Evolutionary conservation across 345 rosid genomes (phyloP).

Genomic region (Gossypium arboreum): DNA sequence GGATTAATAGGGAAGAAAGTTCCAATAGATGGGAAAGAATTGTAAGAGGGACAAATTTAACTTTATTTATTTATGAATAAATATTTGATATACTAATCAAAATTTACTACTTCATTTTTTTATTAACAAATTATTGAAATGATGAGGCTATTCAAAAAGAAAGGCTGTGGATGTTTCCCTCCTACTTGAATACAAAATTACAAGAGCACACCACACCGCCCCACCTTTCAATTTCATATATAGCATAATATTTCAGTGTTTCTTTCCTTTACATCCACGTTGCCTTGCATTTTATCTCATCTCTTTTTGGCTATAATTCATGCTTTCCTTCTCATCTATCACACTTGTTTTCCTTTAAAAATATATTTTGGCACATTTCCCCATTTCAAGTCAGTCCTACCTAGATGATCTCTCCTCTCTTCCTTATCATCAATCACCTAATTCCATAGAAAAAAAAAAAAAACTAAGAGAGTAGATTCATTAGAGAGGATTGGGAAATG

Average conservation of each 20-base stretch:
- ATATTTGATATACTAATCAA: too few relatives aligned
- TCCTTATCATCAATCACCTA: slow-evolving; percentile 13
- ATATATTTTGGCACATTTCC: slow-evolving; percentile 24
- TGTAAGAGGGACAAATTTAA: not conserved
- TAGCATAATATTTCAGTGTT: slow-evolving; percentile 5
- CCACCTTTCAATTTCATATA: slow-evolving; percentile 12
- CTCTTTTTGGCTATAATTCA: slow-evolving; percentile 14
- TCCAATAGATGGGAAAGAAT: slow-evolving; percentile 5
- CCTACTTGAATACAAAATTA: not conserved
- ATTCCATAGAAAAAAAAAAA: not conserved
- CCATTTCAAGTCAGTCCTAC: slow-evolving; percentile 26
- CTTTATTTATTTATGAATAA: not conserved
- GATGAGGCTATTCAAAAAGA: not conserved
- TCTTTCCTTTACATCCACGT: slow-evolving; percentile 43
- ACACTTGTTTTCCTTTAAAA: not conserved
- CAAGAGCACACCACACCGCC: not conserved
- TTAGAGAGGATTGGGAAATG: not conserved
- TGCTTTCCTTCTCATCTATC: slow-evolving; percentile 5
- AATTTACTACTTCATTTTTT: too few relatives aligned
- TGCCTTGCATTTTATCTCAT: slow-evolving; percentile 15
- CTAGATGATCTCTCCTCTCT: not conserved
- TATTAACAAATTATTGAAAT: too few relatives aligned
- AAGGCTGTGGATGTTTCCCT: too few relatives aligned
- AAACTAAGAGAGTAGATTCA: not conserved
- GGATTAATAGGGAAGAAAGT: not conserved